Conservation (phyloP, 805 yeast genomes). For the Pichia rugopelliculosa region DNA sequence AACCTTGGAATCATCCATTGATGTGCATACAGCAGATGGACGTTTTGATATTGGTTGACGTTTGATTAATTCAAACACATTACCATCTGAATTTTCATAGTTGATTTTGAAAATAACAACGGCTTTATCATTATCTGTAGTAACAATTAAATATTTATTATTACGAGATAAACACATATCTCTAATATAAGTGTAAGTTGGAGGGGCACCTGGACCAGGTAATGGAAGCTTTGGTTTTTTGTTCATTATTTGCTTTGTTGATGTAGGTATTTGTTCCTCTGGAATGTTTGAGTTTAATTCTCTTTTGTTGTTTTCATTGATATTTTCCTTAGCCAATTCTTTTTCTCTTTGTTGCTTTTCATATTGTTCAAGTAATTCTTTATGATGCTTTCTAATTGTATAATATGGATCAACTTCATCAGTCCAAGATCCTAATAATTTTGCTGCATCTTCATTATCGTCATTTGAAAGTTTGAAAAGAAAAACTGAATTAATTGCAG, state of each 20-base stretch:
- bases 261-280: constrained; percentile 11
- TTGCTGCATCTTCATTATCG: constrained; percentile 34
- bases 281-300: constrained; percentile 6
- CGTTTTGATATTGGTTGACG: constrained; percentile 83
- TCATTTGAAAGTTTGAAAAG: constrained; percentile 35
- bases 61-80: constrained; percentile 45
- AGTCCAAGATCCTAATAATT: constrained; percentile 50
- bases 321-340: constrained; percentile 24
- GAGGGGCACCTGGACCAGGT: constrained; percentile 66
- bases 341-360: constrained; percentile 20
- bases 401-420: constrained; percentile 48
- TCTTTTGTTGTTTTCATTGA: constrained; percentile 12
- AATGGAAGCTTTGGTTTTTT: constrained; percentile 45
- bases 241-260: constrained; percentile 29
- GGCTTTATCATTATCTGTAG: constrained; percentile 81
- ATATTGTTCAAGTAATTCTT: constrained; percentile 30
- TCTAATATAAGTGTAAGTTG: constrained; percentile 60
- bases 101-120: constrained; percentile 49
- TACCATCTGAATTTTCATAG: constrained; percentile 25
- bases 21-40: constrained; percentile 73
- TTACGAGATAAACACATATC: constrained; percentile 46
- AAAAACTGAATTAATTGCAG: constrained; percentile 52
- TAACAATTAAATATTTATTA: constrained; percentile 51
- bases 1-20: constrained; percentile 42
- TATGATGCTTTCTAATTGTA: constrained; percentile 41